A percentile compares a stretch with the other conserved stretches of the same genome.
These are phyloP conservation scores for Metrosideros polymorpha DNA, from an alignment of 441 rosid species.

Conservation along the genomic window DNA sequence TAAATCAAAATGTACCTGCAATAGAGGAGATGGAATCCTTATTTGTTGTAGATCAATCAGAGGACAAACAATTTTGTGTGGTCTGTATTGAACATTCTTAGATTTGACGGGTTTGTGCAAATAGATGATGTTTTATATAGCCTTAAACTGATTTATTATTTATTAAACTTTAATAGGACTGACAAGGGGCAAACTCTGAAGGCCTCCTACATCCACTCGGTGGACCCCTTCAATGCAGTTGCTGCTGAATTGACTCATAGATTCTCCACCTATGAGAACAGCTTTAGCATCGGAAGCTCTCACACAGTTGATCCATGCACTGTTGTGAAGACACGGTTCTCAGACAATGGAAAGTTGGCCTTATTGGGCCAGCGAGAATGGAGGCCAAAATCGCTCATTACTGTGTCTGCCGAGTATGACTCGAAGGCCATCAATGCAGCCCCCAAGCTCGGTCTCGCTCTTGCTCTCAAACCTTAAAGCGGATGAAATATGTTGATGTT, in stretches of 20 bases:
- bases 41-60: not conserved
- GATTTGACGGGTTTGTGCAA: not conserved
- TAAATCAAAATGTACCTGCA: not conserved
- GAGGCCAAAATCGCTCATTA: constrained; percentile 65
- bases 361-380: constrained; percentile 61
- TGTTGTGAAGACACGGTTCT: constrained; percentile 43
- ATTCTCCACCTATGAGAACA: constrained; percentile 47
- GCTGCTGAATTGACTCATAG: constrained; percentile 69
- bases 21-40: not conserved
- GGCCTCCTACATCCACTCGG: constrained; percentile 58
- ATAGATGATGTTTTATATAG: not conserved
- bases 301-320: constrained; percentile 48
- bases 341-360: constrained; percentile 53
- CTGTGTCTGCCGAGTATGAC: constrained; percentile 65
- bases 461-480: constrained; percentile 67
- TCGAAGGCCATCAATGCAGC: constrained; percentile 38
- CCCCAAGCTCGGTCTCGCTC: constrained; percentile 61
- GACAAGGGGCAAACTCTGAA: constrained; percentile 63
- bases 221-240: constrained; percentile 42
- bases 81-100: not conserved
- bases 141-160: not conserved
- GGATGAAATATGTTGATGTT: not conserved
- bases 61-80: not conserved
- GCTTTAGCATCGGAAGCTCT: constrained; percentile 53
- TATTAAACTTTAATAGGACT: constrained; percentile 19